These are phyloP conservation scores for Flaveria bidentis DNA, from an alignment of 129 eudicot genomes.

Conservation along the genomic window DNA sequence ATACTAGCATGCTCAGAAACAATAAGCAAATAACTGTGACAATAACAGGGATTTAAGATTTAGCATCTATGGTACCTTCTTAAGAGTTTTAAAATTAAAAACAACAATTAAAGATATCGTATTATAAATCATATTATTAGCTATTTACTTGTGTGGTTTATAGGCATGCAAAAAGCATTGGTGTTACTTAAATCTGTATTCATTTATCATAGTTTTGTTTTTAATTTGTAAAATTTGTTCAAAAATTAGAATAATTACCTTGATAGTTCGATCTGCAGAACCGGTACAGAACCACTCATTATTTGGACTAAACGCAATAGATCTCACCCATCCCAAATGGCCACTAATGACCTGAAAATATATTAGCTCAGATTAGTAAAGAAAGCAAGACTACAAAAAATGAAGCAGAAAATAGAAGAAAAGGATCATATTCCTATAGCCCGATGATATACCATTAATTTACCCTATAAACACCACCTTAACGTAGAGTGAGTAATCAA, in stretches of 20 bases:
- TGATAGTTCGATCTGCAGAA: slow-evolving; percentile 96
- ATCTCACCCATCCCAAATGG: slow-evolving; percentile 99
- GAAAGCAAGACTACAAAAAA: background rate
- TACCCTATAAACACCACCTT: slow-evolving; percentile 1
- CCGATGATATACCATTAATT: background rate
- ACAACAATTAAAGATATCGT: background rate
- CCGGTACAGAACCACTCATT: slow-evolving; percentile 98
- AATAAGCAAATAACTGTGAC: background rate
- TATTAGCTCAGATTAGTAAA: slow-evolving; percentile 11
- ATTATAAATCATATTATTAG: background rate
- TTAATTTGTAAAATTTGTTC: background rate
- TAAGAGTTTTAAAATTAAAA: background rate
- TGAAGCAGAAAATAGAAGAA: background rate
- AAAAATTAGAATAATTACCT: slow-evolving; percentile 45
- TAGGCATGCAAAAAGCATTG: background rate
- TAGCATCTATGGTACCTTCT: background rate
- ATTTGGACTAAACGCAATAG: slow-evolving; percentile 91
- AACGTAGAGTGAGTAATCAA: background rate
- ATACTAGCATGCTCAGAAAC: background rate
- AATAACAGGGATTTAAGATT: background rate
- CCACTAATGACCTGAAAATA: slow-evolving; percentile 83
- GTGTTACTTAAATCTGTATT: background rate
- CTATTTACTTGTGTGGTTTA: slow-evolving; percentile 2
- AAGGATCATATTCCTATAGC: background rate
- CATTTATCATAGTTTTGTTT: background rate